These are phyloP conservation scores for Daldinia bambusicola DNA, from an alignment of 495 filamentous ascomycete genomes.

Conservation along the genomic window DNA sequence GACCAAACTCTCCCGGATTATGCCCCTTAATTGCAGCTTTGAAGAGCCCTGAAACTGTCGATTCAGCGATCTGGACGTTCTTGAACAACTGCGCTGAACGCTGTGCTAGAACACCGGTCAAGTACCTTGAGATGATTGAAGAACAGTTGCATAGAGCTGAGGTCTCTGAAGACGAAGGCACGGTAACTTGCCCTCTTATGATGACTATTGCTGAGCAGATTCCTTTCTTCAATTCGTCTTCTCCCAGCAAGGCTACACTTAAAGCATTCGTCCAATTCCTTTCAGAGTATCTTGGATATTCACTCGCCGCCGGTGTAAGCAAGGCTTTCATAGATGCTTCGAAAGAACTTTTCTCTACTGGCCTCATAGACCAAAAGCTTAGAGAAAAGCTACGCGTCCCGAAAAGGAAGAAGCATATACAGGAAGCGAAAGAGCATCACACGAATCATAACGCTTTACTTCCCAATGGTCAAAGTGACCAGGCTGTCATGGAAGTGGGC, in stretches of 20 bases:
- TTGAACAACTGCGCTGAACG: slow-evolving; percentile 82
- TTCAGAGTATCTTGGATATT: slow-evolving; percentile 40
- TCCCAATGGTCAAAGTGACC: neutral
- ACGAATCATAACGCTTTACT: neutral
- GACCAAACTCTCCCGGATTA: slow-evolving; percentile 52
- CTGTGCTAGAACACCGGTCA: slow-evolving; percentile 74
- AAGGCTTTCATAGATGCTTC: slow-evolving; percentile 33
- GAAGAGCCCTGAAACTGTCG: slow-evolving; percentile 35
- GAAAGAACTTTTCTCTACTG: slow-evolving; percentile 29
- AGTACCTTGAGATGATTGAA: slow-evolving; percentile 71
- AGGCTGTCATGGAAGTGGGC: neutral
- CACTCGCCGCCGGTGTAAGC: slow-evolving; percentile 38
- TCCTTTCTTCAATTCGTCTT: slow-evolving; percentile 69
- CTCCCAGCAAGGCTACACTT: slow-evolving; percentile 29
- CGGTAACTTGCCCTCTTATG: slow-evolving; percentile 63
- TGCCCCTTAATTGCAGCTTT: slow-evolving; percentile 65
- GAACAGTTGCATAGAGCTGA: slow-evolving; percentile 47
- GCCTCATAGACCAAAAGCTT: slow-evolving; percentile 36
- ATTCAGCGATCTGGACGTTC: slow-evolving; percentile 64
- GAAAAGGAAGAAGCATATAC: slow-evolving; percentile 13
- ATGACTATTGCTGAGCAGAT: slow-evolving; percentile 79
- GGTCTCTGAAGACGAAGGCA: slow-evolving; percentile 35
- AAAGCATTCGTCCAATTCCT: slow-evolving; percentile 40
- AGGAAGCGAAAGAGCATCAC: neutral
- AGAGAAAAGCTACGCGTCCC: slow-evolving; percentile 29